Conservation (phyloP, 2,329 filamentous ascomycete species). For the Lomentospora prolificans region DNA sequence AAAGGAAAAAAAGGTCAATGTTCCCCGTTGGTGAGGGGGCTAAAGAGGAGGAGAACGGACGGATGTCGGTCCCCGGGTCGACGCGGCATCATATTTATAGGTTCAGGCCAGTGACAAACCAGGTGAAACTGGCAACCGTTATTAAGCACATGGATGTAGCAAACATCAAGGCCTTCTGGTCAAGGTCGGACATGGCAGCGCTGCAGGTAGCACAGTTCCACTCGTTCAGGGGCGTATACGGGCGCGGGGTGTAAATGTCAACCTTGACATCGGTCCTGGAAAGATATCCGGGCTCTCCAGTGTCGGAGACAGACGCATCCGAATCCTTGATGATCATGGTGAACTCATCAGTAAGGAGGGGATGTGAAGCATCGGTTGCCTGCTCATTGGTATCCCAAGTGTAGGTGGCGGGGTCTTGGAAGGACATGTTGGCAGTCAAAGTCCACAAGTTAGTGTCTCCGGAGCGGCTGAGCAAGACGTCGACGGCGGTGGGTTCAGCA, state of each 20-base stretch:
- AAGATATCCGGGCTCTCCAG: slow-evolving; percentile 46
- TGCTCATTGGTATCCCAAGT: slow-evolving; percentile 50
- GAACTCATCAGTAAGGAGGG: slow-evolving; percentile 45
- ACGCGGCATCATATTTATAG: slow-evolving; percentile 16
- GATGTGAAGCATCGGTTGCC: slow-evolving; percentile 31
- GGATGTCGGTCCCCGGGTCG: not conserved
- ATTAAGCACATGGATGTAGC: slow-evolving; percentile 43
- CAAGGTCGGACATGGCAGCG: slow-evolving; percentile 35
- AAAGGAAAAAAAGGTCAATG: not conserved
- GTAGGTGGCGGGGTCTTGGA: slow-evolving; percentile 37
- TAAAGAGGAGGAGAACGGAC: no score
- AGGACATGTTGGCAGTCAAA: slow-evolving; percentile 54
- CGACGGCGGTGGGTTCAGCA: slow-evolving; percentile 48
- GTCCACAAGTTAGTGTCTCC: slow-evolving; percentile 45
- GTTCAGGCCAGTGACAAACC: slow-evolving; percentile 48
- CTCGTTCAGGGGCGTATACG: slow-evolving; percentile 39
- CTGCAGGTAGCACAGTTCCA: slow-evolving; percentile 52
- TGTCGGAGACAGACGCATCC: slow-evolving; percentile 37
- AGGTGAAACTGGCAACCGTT: slow-evolving; percentile 52
- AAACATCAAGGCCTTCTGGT: slow-evolving; percentile 38
- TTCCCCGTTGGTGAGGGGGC: no score
- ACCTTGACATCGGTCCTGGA: slow-evolving; percentile 41
- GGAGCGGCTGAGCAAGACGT: slow-evolving; percentile 49
- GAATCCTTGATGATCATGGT: slow-evolving; percentile 54
- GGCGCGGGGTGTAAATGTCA: slow-evolving; percentile 44